These are phyloP conservation scores for Malus fusca DNA, from an alignment of 306 rosid species.

Conservation along the genomic window DNA sequence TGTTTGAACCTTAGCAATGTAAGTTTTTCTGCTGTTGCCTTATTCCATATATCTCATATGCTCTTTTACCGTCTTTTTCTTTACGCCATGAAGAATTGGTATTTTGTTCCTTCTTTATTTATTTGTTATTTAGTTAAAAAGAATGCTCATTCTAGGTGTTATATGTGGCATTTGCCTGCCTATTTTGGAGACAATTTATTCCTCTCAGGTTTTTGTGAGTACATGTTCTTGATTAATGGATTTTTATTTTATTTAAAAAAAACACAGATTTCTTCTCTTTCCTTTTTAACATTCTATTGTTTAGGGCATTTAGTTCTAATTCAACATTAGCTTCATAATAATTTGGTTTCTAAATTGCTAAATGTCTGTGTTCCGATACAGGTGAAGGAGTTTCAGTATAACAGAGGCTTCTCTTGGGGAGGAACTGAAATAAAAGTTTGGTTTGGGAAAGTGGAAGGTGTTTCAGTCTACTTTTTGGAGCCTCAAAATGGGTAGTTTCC, in stretches of 20 bases:
- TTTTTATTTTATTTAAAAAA: neutral
- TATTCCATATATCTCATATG: neutral
- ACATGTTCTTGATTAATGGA: neutral
- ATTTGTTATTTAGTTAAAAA: neutral
- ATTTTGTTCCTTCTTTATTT: neutral
- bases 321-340: neutral
- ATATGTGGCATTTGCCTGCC: neutral
- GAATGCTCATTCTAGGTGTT: neutral
- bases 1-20: constrained; percentile 80
- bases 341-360: neutral
- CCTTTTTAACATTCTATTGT: neutral
- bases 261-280: neutral
- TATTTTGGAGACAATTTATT: neutral
- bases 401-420: constrained; percentile 56
- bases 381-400: constrained; percentile 67
- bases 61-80: neutral
- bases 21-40: constrained; percentile 38
- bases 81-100: neutral
- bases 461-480: constrained; percentile 90
- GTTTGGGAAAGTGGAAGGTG: constrained; percentile 90
- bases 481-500: constrained; percentile 80
- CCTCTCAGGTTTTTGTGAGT: neutral
- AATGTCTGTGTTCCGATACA: constrained; percentile 26
- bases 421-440: constrained; percentile 91
- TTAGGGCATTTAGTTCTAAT: neutral